Conservation (phyloP, 2,329 filamentous ascomycete genomes). For the Apiospora hydei region DNA sequence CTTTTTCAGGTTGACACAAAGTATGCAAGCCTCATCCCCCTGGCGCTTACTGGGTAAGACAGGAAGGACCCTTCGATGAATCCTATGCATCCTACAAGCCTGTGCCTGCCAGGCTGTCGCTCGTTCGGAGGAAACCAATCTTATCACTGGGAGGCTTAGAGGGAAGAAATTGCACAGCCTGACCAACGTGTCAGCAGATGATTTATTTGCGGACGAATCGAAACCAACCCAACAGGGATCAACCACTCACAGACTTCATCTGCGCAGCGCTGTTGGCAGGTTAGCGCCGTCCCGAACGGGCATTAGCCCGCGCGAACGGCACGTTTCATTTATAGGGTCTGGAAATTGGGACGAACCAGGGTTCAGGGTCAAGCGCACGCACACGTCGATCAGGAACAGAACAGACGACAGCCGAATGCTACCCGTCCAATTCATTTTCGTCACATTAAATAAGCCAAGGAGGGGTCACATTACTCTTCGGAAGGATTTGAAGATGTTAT, state of each 20-base stretch:
- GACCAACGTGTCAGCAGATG: background rate
- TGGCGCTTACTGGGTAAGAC: background rate
- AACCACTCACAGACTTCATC: background rate
- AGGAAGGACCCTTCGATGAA: too few species aligned
- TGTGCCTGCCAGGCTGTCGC: background rate
- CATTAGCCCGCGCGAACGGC: slow-evolving; percentile 9
- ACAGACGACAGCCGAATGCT: background rate
- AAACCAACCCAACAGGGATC: background rate
- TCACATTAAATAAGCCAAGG: background rate
- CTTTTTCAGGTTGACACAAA: background rate
- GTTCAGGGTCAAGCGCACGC: background rate
- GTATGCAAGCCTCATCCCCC: background rate
- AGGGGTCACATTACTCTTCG: background rate
- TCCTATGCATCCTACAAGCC: too few species aligned
- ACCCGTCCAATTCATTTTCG: background rate
- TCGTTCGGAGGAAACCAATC: background rate
- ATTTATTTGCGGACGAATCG: background rate
- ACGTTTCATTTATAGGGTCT: slow-evolving; percentile 26
- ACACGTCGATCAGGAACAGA: background rate
- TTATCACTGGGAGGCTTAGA: background rate
- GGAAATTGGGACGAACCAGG: slow-evolving; percentile 15
- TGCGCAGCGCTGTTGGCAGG: background rate
- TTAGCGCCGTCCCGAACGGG: background rate
- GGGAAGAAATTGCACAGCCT: background rate
- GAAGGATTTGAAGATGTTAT: too few species aligned